A percentile compares a stretch with the other conserved stretches of the same genome.
Conservation (phyloP, 2,329 filamentous ascomycete genomes). For the Aspergillus fijiensis region DNA sequence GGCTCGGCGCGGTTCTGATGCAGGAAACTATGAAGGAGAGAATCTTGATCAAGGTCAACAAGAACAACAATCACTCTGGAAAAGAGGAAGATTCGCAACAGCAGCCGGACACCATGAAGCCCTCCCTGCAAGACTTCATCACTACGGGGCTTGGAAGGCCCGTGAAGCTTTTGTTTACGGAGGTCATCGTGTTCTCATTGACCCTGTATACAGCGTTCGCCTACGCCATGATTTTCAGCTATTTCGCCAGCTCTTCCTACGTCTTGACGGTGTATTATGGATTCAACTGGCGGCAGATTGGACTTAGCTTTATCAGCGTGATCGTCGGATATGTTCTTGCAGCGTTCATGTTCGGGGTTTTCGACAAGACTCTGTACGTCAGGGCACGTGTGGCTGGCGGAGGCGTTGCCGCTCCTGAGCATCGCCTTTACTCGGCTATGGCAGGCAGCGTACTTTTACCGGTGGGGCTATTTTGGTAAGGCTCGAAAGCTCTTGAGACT, state of each 20-base stretch:
- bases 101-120: no score
- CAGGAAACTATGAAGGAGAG: neutral
- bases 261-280: constrained; percentile 4
- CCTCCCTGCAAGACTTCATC: no score
- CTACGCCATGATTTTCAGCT: constrained; percentile 11
- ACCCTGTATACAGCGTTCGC: constrained; percentile 8
- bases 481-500: no score
- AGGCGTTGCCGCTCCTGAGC: neutral
- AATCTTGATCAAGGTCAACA: neutral
- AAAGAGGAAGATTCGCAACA: no score
- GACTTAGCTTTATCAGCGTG: constrained; percentile 5
- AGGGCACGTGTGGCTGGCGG: neutral
- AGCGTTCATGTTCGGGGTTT: neutral
- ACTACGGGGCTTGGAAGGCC: neutral
- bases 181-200: constrained; percentile 6
- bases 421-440: constrained; percentile 8
- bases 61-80: no score
- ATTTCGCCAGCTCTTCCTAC: constrained; percentile 5
- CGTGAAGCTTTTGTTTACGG: constrained; percentile 8
- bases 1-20: neutral
- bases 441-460: constrained; percentile 6
- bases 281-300: neutral
- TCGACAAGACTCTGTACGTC: constrained; percentile 1
- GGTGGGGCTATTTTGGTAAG: constrained; percentile 5
- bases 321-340: constrained; percentile 7